Evolutionary conservation across 2,329 filamentous ascomycete genomes (phyloP).

Genomic region (Penicillium sp.): DNA sequence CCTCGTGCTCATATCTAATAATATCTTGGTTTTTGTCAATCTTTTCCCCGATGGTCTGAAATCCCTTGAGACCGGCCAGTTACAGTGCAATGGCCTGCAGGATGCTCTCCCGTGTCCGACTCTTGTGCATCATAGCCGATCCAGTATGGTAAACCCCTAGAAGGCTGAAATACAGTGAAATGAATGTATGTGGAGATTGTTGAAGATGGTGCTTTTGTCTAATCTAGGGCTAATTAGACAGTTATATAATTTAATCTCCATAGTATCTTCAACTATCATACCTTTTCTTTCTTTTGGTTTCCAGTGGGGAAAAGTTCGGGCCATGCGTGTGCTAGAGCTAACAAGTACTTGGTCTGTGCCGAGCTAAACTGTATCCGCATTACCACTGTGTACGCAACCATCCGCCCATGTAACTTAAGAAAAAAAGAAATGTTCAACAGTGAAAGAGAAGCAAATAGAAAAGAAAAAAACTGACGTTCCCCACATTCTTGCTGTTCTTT

Average conservation of each 20-base stretch:
- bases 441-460: not conserved
- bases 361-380: constrained; percentile 7
- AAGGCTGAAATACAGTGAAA: not conserved
- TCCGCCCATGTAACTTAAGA: constrained; percentile 12
- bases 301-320: constrained; percentile 5
- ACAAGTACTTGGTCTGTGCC: constrained; percentile 1
- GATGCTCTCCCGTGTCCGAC: constrained; percentile 14
- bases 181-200: not conserved
- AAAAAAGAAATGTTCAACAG: constrained; percentile 1
- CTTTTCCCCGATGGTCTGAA: not conserved
- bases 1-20: not conserved
- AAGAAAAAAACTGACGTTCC: constrained; percentile 4
- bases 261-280: not conserved
- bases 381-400: constrained; percentile 25
- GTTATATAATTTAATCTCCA: too few species aligned
- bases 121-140: constrained; percentile 6
- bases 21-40: not conserved
- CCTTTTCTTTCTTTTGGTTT: not conserved
- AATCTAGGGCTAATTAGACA: not conserved
- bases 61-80: not conserved
- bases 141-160: not conserved
- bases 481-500: not conserved
- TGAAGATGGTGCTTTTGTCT: not conserved
- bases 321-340: constrained; percentile 8
- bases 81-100: constrained; percentile 10